phyloP scores from a whole-genome alignment of 2,329 filamentous ascomycete species.

The Xylaria sp. region DNA sequence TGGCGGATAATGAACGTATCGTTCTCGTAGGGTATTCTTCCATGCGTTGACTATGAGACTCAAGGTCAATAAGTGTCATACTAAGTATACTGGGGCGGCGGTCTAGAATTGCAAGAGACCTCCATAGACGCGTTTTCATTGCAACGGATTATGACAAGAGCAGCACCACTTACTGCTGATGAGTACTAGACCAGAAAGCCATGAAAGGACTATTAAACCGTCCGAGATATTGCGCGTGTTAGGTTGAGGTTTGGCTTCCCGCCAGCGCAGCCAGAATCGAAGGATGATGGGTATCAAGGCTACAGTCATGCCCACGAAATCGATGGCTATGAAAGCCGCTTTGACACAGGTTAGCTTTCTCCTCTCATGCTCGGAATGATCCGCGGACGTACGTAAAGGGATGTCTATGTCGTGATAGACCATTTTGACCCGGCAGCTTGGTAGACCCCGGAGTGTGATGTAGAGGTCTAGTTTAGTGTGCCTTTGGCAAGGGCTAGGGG shows the following conservation, averaged over 20 bases:
- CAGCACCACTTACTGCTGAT: conserved; percentile 33
- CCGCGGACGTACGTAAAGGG: conserved; percentile 36
- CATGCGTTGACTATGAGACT: conserved; percentile 37
- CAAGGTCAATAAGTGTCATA: not conserved
- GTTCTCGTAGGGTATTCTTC: conserved; percentile 41
- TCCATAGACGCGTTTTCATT: not conserved
- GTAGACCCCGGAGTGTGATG: not conserved
- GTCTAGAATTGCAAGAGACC: not conserved
- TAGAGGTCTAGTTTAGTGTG: not conserved
- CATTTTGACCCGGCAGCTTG: conserved; percentile 20
- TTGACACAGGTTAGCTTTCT: conserved; percentile 11
- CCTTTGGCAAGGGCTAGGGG: not conserved
- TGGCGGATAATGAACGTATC: conserved; percentile 36
- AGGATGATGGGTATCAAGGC: conserved; percentile 43
- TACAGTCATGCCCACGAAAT: conserved; percentile 41
- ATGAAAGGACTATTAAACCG: conserved; percentile 40
- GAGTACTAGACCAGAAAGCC: conserved; percentile 41
- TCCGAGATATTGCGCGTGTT: conserved; percentile 39
- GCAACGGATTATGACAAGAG: not conserved
- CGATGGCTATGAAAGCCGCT: conserved; percentile 46
- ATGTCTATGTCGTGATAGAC: conserved; percentile 42
- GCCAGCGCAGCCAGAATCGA: conserved; percentile 42
- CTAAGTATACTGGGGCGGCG: not conserved
- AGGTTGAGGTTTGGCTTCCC: conserved; percentile 34
- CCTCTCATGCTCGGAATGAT: not conserved